These are phyloP conservation scores for Fusarium scirpi DNA, from an alignment of 2,329 filamentous ascomycete genomes.

Conservation along the genomic window DNA sequence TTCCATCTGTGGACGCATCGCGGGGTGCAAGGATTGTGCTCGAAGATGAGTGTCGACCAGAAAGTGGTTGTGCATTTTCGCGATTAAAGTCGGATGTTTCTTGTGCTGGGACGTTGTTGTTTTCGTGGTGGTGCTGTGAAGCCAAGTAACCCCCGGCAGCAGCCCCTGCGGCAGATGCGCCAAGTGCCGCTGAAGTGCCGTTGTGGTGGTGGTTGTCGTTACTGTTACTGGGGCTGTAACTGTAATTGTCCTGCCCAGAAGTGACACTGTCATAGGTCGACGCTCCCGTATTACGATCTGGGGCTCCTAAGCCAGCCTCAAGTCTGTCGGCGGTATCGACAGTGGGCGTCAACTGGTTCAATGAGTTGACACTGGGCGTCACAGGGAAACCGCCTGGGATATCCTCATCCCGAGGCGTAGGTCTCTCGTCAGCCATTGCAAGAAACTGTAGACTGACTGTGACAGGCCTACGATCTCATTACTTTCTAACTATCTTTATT, in stretches of 20 bases:
- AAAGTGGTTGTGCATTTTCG: not conserved
- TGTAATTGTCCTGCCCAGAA: not conserved
- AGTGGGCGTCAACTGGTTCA: slow-evolving; percentile 18
- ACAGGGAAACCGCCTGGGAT: slow-evolving; percentile 46
- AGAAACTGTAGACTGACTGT: not conserved
- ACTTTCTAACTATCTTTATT: not conserved
- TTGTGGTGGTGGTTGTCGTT: not conserved
- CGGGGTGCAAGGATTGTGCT: slow-evolving; percentile 17
- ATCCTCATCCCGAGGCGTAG: slow-evolving; percentile 43
- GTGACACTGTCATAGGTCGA: slow-evolving; percentile 13
- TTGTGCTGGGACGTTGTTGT: not conserved
- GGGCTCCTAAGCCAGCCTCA: slow-evolving; percentile 23
- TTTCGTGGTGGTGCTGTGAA: not conserved
- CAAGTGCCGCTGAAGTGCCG: slow-evolving; percentile 9
- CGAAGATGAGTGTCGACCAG: slow-evolving; percentile 19
- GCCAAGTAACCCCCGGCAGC: not conserved
- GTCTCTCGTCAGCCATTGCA: slow-evolving; percentile 37
- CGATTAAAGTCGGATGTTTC: not conserved
- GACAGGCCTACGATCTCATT: not conserved
- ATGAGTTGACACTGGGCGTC: slow-evolving; percentile 39
- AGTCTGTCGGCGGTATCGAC: slow-evolving; percentile 15
- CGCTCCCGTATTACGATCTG: slow-evolving; percentile 2
- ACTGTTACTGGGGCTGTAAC: not conserved
- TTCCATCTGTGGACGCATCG: not conserved
- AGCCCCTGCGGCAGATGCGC: slow-evolving; percentile 12